phyloP scores from a whole-genome alignment of 345 rosid genomes.

The Gossypium mustelinum region DNA sequence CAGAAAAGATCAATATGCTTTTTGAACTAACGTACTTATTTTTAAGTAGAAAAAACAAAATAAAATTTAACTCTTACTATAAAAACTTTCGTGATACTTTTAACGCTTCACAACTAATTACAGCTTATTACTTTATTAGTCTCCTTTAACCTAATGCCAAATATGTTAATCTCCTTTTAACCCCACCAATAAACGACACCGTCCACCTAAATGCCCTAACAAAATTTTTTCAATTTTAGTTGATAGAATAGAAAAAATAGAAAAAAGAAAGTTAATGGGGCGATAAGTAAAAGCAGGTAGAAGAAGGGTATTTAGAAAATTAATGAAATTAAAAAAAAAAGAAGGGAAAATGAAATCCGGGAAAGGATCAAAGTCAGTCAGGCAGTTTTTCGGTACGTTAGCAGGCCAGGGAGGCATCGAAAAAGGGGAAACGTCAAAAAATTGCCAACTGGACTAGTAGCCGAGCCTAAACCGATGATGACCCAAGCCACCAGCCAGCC shows the following conservation, averaged over 20 bases:
- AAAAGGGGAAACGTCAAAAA: constrained; percentile 19
- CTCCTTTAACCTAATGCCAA: neutral
- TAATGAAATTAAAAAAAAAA: neutral
- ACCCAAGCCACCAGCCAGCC: constrained; percentile 29
- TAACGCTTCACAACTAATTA: no score
- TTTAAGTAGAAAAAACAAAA: no score
- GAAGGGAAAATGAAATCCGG: no score
- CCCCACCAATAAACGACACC: neutral
- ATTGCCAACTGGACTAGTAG: constrained; percentile 32
- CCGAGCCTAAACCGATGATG: constrained; percentile 39
- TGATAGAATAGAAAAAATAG: neutral
- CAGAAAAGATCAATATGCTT: no score
- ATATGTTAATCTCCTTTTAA: neutral
- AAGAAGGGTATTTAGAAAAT: neutral
- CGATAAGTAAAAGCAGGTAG: neutral
- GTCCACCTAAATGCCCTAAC: neutral
- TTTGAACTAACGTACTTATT: rapidly evolving
- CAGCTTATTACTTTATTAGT: neutral
- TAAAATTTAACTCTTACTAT: no score
- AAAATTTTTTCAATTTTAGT: neutral
- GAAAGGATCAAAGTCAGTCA: neutral
- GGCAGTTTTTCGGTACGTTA: neutral
- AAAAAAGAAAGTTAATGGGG: neutral
- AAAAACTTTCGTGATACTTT: no score
- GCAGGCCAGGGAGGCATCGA: neutral